Evolutionary conservation across 1,139 yeast species (phyloP), one percentile per base, ranked within the genome.

Genomic region (Sugiyamaella xylanicola): DNA sequence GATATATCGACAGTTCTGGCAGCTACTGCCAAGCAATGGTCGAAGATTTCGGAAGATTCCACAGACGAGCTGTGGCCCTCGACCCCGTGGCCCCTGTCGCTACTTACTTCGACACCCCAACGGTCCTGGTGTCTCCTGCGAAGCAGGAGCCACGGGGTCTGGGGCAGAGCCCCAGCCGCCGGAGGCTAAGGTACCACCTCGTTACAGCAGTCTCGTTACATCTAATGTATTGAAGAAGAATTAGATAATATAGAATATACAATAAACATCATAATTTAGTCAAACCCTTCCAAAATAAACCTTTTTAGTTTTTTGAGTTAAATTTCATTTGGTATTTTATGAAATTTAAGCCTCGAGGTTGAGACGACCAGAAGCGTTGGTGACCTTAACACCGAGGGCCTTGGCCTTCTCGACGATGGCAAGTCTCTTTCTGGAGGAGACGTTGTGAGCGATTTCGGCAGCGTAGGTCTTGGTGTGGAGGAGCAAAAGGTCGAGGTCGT

Each of bases 341-440:
- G 22, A 42, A 35, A 27, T 48, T 47, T 88, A 91, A 82, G 97
- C 97, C 85, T 90, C 96, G 79, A 91, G 87, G 78, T 95, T 83
- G 78, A 92, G 91, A 85, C 97, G 93, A 78, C 97, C 99, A 85
- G 90, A 86, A 77, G 97, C 95, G 84, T 93, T 93, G 85, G 99
- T 95, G 75, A 93, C 97, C 86, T 91, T 92, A 76, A 95, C 85
- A 82, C 98, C 98, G 74, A 91, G 83, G 78, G 96, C 91, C 86
- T 91, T 92, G 73, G 99, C 99, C 84, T 91, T 92, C 72, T 95
- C 87, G 74, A 95, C 86, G 72, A 95, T 89, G 74, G 83, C 93
- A 74, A 92, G 91, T 85, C 99, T 91, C 93, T 95, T 92, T 83
- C 85, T 92, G 72, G 99, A 89, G 71, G 98, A 91, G 71, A 95